Conservation (phyloP, 805 yeast species). For the Priceomyces haplophilus region DNA sequence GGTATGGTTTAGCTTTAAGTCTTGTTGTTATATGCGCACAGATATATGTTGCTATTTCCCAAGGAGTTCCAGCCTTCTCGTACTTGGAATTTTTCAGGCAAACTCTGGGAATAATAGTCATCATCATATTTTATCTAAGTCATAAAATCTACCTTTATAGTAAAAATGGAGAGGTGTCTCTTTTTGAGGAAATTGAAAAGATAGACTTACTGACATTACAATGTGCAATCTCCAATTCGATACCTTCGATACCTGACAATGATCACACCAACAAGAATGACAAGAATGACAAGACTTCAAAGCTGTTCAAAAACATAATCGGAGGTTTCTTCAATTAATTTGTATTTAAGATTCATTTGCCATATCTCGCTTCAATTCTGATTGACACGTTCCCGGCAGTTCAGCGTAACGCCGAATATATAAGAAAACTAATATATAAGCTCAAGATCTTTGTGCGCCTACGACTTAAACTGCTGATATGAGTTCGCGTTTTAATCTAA, state of each 20-base stretch:
- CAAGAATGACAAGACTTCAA: no score
- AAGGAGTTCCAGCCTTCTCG: conserved; percentile 23
- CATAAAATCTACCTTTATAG: conserved; percentile 47
- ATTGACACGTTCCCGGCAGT: no score
- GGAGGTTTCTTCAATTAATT: neutral
- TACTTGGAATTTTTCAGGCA: conserved; percentile 49
- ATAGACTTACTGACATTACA: conserved; percentile 4
- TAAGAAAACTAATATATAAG: no score
- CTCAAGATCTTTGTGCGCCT: no score
- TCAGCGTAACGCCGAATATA: no score
- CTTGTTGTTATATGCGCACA: conserved; percentile 28
- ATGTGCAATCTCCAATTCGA: conserved; percentile 3
- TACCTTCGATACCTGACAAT: no score
- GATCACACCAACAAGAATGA: no score
- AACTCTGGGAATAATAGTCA: conserved; percentile 49
- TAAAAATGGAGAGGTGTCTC: conserved; percentile 2
- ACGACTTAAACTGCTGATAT: no score
- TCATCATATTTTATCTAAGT: conserved; percentile 43
- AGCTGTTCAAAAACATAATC: neutral
- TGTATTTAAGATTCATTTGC: neutral
- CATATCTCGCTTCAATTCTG: no score
- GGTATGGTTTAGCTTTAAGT: conserved; percentile 28
- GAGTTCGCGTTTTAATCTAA: no score
- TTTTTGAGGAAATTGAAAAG: conserved; percentile 1
- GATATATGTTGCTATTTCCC: conserved; percentile 41